These are phyloP conservation scores for Coelastrella sp. DNA, from an alignment of 139 green algal genomes.

Conservation along the genomic window DNA sequence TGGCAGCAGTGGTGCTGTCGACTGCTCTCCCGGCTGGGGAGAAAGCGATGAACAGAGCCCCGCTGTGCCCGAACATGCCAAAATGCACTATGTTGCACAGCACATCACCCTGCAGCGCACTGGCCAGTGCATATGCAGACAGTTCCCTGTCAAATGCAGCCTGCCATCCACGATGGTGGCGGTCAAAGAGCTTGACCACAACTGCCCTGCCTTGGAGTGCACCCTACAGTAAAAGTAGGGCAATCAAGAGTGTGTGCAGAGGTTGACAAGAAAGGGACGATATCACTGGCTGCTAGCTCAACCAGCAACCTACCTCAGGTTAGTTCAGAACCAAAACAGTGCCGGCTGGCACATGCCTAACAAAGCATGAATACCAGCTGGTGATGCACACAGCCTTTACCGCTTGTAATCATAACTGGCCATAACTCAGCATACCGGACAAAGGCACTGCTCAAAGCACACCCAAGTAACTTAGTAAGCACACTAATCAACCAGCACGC, in stretches of 20 bases:
- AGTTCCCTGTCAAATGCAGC: neutral
- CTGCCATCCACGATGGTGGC: neutral
- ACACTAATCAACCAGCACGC: neutral
- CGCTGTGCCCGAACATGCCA: neutral
- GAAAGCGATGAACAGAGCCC: neutral
- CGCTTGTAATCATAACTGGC: neutral
- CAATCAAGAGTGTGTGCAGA: neutral
- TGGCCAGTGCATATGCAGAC: neutral
- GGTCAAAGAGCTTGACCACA: neutral
- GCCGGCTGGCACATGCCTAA: neutral
- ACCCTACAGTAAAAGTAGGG: neutral
- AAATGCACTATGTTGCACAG: neutral
- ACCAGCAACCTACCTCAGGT: neutral
- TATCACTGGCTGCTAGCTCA: neutral
- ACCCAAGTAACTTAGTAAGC: neutral
- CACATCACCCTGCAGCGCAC: neutral
- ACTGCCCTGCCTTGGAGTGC: neutral
- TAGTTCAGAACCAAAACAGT: neutral
- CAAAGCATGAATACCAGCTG: neutral
- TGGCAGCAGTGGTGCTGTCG: neutral
- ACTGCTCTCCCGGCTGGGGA: neutral
- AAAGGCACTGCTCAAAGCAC: neutral
- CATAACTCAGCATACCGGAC: neutral
- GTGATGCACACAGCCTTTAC: neutral
- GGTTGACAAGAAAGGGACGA: neutral